phyloP scores from a whole-genome alignment of 2,329 filamentous ascomycete genomes.

The Myriangium duriaei region DNA sequence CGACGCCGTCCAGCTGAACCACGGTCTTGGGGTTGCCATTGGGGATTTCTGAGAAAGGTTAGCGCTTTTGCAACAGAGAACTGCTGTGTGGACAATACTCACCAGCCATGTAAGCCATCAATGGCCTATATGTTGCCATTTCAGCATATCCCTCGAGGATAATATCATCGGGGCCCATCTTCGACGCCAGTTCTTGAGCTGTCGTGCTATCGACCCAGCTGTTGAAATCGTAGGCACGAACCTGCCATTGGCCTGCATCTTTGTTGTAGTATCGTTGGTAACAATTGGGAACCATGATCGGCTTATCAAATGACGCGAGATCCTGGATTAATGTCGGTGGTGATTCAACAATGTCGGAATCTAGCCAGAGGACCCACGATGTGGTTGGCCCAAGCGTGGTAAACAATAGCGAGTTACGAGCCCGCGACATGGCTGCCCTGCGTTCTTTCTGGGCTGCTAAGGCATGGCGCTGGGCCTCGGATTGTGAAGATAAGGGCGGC shows the following conservation, averaged over 20 bases:
- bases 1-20: constrained; percentile 77
- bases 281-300: constrained; percentile 91
- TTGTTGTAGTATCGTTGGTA: constrained; percentile 66
- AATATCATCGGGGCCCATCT: constrained; percentile 85
- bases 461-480: constrained; percentile 82
- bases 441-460: constrained; percentile 78
- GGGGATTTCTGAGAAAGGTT: constrained; percentile 10
- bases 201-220: constrained; percentile 86
- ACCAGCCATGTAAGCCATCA: constrained; percentile 76
- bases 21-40: constrained; percentile 20
- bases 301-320: constrained; percentile 71
- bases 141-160: constrained; percentile 86
- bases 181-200: constrained; percentile 59
- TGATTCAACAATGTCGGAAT: constrained; percentile 82
- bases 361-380: constrained; percentile 95
- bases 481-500: constrained; percentile 63
- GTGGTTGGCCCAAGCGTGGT: constrained; percentile 84
- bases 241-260: constrained; percentile 58
- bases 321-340: constrained; percentile 80
- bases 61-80: neutral
- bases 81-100: constrained; percentile 26
- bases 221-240: constrained; percentile 92
- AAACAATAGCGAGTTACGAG: constrained; percentile 87
- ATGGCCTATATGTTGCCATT: constrained; percentile 77
- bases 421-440: constrained; percentile 80